These are phyloP conservation scores for Lachnellula arida DNA, from an alignment of 2,329 filamentous ascomycete species.

Conservation along the genomic window DNA sequence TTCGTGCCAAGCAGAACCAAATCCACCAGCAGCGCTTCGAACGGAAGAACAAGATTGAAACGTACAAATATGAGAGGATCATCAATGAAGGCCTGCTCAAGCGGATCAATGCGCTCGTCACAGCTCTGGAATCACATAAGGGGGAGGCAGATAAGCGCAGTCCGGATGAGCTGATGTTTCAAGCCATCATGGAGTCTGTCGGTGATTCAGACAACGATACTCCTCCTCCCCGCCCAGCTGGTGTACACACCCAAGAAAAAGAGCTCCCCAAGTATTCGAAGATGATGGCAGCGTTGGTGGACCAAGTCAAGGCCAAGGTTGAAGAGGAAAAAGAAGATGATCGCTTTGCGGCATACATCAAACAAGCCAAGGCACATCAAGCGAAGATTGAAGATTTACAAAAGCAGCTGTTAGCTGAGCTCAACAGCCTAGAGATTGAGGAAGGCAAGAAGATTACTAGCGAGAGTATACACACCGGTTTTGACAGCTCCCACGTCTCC, in stretches of 20 bases:
- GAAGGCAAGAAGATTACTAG: constrained; percentile 91
- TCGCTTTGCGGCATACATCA: constrained; percentile 70
- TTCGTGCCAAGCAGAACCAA: constrained; percentile 94
- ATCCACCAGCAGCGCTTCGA: constrained; percentile 89
- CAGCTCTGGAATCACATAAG: constrained; percentile 69
- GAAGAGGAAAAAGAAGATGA: constrained; percentile 67
- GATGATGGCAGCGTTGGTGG: constrained; percentile 96
- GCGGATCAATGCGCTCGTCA: constrained; percentile 76
- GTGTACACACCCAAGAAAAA: constrained; percentile 70
- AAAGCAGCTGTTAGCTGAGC: constrained; percentile 65
- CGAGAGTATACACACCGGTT: constrained; percentile 81
- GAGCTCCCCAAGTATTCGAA: constrained; percentile 80
- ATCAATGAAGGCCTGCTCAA: constrained; percentile 88
- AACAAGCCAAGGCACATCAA: constrained; percentile 72
- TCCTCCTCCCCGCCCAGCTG: constrained; percentile 69
- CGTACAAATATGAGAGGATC: constrained; percentile 84
- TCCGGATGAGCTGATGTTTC: constrained; percentile 81
- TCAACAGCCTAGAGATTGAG: constrained; percentile 78
- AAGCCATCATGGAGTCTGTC: constrained; percentile 78
- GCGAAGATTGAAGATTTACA: constrained; percentile 75
- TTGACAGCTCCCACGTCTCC: constrained; percentile 78
- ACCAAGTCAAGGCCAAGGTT: constrained; percentile 77
- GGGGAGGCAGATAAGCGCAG: constrained; percentile 59
- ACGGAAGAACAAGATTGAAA: constrained; percentile 83
- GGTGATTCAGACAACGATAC: constrained; percentile 67